Evolutionary conservation across 352 stramenopile genomes (phyloP).

Genomic region (Phytophthora aleatoria): DNA sequence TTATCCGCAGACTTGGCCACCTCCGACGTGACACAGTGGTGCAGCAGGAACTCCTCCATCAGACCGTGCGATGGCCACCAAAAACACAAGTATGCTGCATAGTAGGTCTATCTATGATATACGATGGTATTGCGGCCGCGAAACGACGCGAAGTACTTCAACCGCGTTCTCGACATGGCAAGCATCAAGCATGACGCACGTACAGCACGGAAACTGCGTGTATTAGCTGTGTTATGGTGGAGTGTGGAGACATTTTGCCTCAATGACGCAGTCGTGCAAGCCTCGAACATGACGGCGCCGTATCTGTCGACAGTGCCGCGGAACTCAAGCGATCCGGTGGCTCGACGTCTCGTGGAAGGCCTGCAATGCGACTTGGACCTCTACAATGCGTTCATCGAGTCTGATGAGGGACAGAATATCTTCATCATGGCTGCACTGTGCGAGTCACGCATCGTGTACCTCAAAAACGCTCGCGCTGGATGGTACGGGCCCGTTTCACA

Average conservation of each 20-base stretch:
- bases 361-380: conserved; percentile 54
- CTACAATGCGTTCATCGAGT: conserved; percentile 61
- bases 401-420: conserved; percentile 63
- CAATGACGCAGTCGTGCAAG: conserved; percentile 2
- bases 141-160: conserved; percentile 27
- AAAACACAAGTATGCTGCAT: conserved; percentile 14
- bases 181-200: neutral
- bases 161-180: conserved; percentile 6
- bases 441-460: conserved; percentile 75
- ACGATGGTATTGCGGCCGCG: conserved; percentile 2
- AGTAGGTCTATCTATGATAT: conserved; percentile 7
- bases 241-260: neutral
- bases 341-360: conserved; percentile 37
- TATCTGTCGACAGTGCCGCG: conserved; percentile 3
- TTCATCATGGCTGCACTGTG: conserved; percentile 77
- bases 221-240: conserved; percentile 6
- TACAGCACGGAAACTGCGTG: neutral
- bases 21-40: conserved; percentile 72
- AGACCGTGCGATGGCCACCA: conserved; percentile 12
- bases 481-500: conserved; percentile 67
- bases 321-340: conserved; percentile 10
- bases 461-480: conserved; percentile 64
- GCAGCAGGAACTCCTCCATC: conserved; percentile 72
- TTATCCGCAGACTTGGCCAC: conserved; percentile 13
- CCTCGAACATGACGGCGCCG: conserved; percentile 16